Conservation (phyloP, 148 eudicot species). For the Fagopyrum homotropicum region DNA sequence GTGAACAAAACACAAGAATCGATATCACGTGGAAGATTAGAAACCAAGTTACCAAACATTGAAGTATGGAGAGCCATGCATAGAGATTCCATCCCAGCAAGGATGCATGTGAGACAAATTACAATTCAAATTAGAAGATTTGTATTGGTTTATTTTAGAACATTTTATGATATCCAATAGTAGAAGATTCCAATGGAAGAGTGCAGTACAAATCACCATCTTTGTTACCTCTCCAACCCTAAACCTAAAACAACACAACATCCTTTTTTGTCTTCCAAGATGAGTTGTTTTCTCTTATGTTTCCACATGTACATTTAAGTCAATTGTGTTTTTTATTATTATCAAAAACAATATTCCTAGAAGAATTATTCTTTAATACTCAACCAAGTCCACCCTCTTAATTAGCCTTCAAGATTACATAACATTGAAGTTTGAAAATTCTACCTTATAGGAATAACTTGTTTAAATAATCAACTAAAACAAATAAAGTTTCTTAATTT, state of each 20-base stretch:
- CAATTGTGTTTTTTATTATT: background rate
- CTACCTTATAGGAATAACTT: background rate
- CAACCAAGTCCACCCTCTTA: slow-evolving; percentile 8
- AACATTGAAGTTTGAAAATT: background rate
- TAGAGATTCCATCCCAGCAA: slow-evolving; percentile 9
- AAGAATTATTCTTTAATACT: slow-evolving; percentile 4
- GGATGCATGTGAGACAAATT: slow-evolving; percentile 7
- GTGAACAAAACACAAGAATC: background rate
- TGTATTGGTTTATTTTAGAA: background rate
- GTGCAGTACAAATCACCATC: slow-evolving; percentile 3
- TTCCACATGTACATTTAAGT: slow-evolving; percentile 6
- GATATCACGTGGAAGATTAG: background rate
- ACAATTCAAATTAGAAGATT: background rate
- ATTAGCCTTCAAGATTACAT: slow-evolving; percentile 5
- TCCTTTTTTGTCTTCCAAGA: slow-evolving; percentile 7
- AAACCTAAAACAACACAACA: slow-evolving; percentile 2
- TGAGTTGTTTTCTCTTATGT: slow-evolving; percentile 7
- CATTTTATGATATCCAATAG: background rate
- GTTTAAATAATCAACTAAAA: background rate
- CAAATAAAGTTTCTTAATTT: background rate
- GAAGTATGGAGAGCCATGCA: background rate
- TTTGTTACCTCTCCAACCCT: background rate
- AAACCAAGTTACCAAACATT: slow-evolving; percentile 5
- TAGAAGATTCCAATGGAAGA: slow-evolving; percentile 4
- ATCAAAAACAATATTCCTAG: background rate